Evolutionary conservation across 495 filamentous ascomycete genomes (phyloP), one percentile per base, ranked within the genome.

Genomic region (Aspergillus nidulans): DNA sequence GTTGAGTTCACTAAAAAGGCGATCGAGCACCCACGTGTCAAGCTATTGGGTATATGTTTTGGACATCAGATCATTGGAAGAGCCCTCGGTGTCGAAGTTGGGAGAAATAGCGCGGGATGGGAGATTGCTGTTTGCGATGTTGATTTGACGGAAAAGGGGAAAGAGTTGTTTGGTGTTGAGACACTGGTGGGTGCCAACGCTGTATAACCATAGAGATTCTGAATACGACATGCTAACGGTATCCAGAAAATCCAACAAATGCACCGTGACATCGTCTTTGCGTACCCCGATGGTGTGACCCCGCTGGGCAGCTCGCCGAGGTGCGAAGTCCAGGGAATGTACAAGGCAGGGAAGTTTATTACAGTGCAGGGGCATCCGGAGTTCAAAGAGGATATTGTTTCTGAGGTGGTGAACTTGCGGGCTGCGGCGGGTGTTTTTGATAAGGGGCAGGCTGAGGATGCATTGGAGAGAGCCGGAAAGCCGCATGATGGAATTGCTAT

Each of bases 281-380:
- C 76, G 10, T 79, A 84, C 16, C 91, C 92, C 0, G 60, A 72
- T 0, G 80, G 78, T 24, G 82, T 85, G 13, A 74, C 85, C 36
- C 60, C 74, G 6, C 78, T 97, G 0, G 91, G 86, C 6, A 77
- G 77, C 15, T 89, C 88, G 1, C 74, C 77, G 9, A 66, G 71
- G 6, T 96, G 92, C 63, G 67, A 73, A 3, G 82, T 92, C 21
- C 92, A 97, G 63, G 89, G 87, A 51, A 91, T 96, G 83, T 86
- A 94, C 64, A 61, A 77, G 8, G 81, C 84, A 18, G 72, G 74
- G 13, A 73, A 77, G 6, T 73, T 88, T 56, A 84, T 97, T 28
- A 87, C 89, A 0, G 83, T 96, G 4, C 92, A 97, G 67, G 92
- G 91, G 4, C 92, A 97, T 65, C 92, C 92, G 6, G 92, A 97